phyloP scores from a whole-genome alignment of 257 asterid genomes.

The Gentiana macrophylla region DNA sequence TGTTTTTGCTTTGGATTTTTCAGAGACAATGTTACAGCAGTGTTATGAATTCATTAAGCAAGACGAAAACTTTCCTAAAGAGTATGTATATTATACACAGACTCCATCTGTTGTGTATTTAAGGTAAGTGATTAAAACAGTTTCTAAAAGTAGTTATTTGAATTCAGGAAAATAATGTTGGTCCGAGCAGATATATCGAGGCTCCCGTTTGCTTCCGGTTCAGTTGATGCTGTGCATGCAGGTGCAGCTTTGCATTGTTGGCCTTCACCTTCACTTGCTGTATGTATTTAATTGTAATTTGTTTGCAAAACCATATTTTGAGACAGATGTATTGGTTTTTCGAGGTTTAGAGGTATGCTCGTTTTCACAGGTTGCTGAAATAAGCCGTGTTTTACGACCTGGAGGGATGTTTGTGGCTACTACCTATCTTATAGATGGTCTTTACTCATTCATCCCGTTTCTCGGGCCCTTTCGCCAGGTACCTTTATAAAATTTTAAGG shows the following conservation, averaged over 20 bases:
- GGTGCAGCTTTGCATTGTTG: conserved; percentile 97
- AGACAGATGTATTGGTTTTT: neutral
- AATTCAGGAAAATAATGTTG: conserved; percentile 43
- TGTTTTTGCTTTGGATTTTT: conserved; percentile 71
- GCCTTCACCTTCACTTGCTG: conserved; percentile 88
- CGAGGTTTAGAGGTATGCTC: neutral
- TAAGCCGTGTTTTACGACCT: conserved; percentile 73
- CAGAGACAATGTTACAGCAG: conserved; percentile 71
- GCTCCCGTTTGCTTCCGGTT: conserved; percentile 68
- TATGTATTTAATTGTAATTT: conserved; percentile 18
- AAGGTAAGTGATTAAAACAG: neutral
- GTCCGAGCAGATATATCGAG: conserved; percentile 84
- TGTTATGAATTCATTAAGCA: conserved; percentile 68
- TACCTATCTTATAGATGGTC: conserved; percentile 66
- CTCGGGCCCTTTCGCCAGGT: conserved; percentile 55
- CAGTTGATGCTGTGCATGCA: conserved; percentile 81
- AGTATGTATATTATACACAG: conserved; percentile 18
- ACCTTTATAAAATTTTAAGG: neutral
- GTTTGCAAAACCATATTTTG: neutral
- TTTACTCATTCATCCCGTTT: conserved; percentile 40
- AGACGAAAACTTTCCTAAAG: conserved; percentile 61
- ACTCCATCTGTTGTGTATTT: too few species aligned
- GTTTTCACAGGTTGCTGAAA: conserved; percentile 68
- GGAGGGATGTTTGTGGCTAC: conserved; percentile 81
- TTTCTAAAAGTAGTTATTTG: conserved; percentile 6